phyloP scores from a whole-genome alignment of 192 early-diverging fungal genomes.

The Linderina pennispora region DNA sequence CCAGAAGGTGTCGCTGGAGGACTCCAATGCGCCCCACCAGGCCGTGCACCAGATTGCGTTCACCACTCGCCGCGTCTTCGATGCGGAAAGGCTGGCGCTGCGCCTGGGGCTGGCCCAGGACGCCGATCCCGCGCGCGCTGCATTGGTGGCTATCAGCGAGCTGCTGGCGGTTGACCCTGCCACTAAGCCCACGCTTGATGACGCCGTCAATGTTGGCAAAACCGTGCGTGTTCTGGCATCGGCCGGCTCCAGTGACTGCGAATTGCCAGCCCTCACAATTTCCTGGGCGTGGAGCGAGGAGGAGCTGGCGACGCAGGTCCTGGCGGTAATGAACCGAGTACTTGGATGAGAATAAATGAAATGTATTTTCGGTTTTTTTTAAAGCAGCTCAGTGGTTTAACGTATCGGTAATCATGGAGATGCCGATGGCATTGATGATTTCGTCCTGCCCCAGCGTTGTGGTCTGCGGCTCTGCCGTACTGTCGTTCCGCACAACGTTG shows the following conservation, averaged over 20 bases:
- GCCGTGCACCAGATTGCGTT: slow-evolving; percentile 22
- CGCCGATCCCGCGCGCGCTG: slow-evolving; percentile 5
- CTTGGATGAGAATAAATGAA: slow-evolving; percentile 8
- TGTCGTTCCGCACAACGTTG: too few species aligned
- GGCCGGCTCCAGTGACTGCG: slow-evolving; percentile 1
- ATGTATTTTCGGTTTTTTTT: background rate
- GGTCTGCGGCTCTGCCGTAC: slow-evolving; percentile 20
- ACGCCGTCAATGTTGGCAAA: slow-evolving; percentile 8
- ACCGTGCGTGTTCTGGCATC: slow-evolving; percentile 9
- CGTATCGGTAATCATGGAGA: too few species aligned
- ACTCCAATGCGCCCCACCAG: background rate
- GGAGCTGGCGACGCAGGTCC: slow-evolving; percentile 54
- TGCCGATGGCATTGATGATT: slow-evolving; percentile 21
- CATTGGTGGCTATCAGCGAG: slow-evolving; percentile 14
- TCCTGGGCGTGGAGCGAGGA: slow-evolving; percentile 65
- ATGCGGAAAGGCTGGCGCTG: slow-evolving; percentile 6
- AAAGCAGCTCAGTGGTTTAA: too few species aligned
- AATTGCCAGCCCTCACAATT: slow-evolving; percentile 36
- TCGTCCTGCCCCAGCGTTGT: slow-evolving; percentile 38
- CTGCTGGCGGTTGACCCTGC: slow-evolving; percentile 16
- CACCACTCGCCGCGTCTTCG: slow-evolving; percentile 27
- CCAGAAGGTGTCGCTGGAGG: slow-evolving; percentile 6
- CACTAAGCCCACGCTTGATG: background rate
- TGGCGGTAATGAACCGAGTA: slow-evolving; percentile 50
- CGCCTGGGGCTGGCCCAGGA: slow-evolving; percentile 12